A percentile compares a stretch with the other conserved stretches of the same genome.
These are phyloP conservation scores for Penicillium sp. DNA, from an alignment of 2,329 filamentous ascomycete species.

Conservation along the genomic window DNA sequence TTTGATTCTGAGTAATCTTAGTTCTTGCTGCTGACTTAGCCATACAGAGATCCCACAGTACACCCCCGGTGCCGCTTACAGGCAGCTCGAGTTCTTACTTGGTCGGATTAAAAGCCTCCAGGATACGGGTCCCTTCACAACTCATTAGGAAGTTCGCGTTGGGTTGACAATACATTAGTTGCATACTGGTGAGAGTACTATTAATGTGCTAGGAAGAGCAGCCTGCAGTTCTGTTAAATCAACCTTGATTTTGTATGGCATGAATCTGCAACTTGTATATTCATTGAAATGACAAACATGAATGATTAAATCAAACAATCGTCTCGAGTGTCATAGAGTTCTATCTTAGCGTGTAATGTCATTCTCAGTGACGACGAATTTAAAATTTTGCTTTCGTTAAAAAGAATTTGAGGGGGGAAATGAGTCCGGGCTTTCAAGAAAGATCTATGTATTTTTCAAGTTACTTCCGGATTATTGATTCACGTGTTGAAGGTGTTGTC, in stretches of 20 bases:
- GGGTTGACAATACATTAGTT: too few species aligned
- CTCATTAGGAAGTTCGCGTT: conserved; percentile 6
- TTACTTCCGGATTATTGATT: too few species aligned
- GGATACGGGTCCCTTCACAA: conserved; percentile 25
- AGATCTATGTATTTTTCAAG: too few species aligned
- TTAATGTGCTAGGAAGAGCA: not conserved
- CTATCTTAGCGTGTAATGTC: too few species aligned
- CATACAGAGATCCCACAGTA: conserved; percentile 63
- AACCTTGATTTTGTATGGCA: not conserved
- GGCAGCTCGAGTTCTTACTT: conserved; percentile 76
- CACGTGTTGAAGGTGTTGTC: too few species aligned
- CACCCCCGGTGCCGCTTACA: conserved; percentile 69
- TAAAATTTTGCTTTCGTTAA: too few species aligned
- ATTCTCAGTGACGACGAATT: too few species aligned
- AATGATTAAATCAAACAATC: not conserved
- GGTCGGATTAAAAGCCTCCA: conserved; percentile 67
- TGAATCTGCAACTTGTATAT: not conserved
- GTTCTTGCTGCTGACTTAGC: not conserved
- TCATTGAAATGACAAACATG: not conserved
- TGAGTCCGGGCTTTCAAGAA: too few species aligned
- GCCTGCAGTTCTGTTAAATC: not conserved
- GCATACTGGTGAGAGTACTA: not conserved
- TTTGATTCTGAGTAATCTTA: not conserved
- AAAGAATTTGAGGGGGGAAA: too few species aligned
- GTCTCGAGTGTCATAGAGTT: too few species aligned